Evolutionary conservation across 2,329 filamentous ascomycete species (phyloP).

Genomic region (Teratosphaeria nubilosa): DNA sequence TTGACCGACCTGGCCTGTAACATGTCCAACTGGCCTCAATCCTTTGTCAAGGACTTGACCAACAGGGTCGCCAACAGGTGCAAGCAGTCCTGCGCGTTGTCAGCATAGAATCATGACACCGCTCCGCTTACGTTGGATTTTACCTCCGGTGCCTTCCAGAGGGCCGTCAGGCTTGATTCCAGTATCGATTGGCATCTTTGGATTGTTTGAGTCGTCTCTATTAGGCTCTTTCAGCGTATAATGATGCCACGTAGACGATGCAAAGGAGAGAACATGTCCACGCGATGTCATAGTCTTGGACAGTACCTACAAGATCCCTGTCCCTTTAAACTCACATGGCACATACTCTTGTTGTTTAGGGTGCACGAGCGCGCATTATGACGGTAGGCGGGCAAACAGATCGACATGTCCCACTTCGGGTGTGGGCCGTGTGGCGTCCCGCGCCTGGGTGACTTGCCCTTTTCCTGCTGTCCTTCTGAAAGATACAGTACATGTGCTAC

Average conservation of each 20-base stretch:
- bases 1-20: slow-evolving; percentile 19
- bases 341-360: background rate
- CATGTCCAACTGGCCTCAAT: slow-evolving; percentile 20
- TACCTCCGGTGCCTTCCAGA: background rate
- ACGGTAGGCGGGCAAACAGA: background rate
- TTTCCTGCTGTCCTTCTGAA: too few species aligned
- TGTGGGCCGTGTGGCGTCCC: background rate
- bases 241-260: background rate
- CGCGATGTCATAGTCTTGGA: background rate
- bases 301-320: background rate
- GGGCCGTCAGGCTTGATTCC: background rate
- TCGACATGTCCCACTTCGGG: background rate
- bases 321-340: background rate
- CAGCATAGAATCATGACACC: background rate
- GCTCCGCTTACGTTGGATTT: background rate
- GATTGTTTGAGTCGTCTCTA: background rate
- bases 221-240: background rate
- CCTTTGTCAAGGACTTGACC: slow-evolving; percentile 24
- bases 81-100: slow-evolving; percentile 16
- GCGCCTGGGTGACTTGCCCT: background rate
- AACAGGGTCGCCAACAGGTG: slow-evolving; percentile 23
- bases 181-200: background rate
- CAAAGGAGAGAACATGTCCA: background rate
- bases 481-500: too few species aligned
- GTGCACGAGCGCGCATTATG: background rate